These are phyloP conservation scores for Didymella exigua DNA, from an alignment of 2,329 filamentous ascomycete species.

Conservation along the genomic window DNA sequence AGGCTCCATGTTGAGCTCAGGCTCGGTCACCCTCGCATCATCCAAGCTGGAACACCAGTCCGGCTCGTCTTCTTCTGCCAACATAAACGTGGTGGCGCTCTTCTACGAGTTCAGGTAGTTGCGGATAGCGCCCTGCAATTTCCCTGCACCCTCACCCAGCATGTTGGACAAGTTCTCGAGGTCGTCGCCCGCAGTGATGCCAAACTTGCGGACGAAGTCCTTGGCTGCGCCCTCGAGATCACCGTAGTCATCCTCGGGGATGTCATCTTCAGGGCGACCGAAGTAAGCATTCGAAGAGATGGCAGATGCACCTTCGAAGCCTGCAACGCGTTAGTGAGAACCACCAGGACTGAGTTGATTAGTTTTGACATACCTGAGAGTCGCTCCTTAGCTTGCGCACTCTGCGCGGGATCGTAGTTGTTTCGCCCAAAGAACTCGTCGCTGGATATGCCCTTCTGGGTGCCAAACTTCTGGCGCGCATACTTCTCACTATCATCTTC, in stretches of 20 bases:
- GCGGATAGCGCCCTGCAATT: constrained; percentile 68
- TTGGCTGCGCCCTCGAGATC: constrained; percentile 92
- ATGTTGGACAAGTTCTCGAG: constrained; percentile 85
- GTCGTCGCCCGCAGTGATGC: constrained; percentile 93
- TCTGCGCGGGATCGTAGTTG: constrained; percentile 76
- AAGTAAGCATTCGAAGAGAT: constrained; percentile 99
- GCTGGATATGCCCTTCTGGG: constrained; percentile 93
- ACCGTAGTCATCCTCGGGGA: constrained; percentile 74
- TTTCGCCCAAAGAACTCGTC: constrained; percentile 98
- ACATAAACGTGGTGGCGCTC: background rate
- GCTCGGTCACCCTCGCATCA: background rate
- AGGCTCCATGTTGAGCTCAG: constrained; percentile 9
- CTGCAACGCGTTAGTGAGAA: constrained; percentile 42
- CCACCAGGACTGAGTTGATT: background rate
- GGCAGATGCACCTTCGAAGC: constrained; percentile 88
- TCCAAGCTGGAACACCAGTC: background rate
- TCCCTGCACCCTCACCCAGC: constrained; percentile 82
- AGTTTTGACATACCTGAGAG: constrained; percentile 60
- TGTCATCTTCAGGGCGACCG: constrained; percentile 85
- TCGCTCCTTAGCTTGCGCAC: constrained; percentile 83
- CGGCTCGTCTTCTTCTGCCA: background rate
- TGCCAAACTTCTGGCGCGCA: constrained; percentile 85
- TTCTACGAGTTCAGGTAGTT: constrained; percentile 50
- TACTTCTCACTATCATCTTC: constrained; percentile 78
- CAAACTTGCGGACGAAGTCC: constrained; percentile 94